Base-by-base conservation (phyloP, 2,329 filamentous ascomycete genomes). In the Emergomyces pasteurianus region DNA sequence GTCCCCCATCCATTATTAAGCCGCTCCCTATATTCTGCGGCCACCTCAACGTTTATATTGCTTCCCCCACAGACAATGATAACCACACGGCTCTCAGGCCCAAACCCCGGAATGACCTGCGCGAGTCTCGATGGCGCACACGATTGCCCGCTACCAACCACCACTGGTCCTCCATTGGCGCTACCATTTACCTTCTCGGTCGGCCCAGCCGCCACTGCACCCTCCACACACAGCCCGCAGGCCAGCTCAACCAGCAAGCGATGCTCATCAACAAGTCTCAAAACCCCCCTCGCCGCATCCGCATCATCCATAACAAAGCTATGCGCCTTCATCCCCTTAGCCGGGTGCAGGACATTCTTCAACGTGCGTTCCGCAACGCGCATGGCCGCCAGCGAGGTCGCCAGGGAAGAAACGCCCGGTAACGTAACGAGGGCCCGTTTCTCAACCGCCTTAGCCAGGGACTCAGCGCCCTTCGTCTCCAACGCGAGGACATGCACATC, bases 1-100 rank as follows among this genome's bases (percentile, higher is more conserved):
- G 46, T 10, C 21, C 50, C 69, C 75, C 75, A 77, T 21, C 74
- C 75, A 46, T 73, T 69, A 31, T 70, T 68, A 65, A 79, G 70
- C 64, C 71, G 70, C 65, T 79, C 74, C 64, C 78, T 77, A 71
- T 86, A 90, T 61, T 75, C 78, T 58, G 79, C 76, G 58, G 90
- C 74, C 69, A 86, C 80, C 42, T 82, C 80, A 62, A 87, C 71
- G 1, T 82, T 84, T 42, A 89, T 81, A 70, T 85, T 85, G 26
- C 81, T 86, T 4, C 88, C 89, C 52, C 92, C 92, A 69, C 92
- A 97, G 7, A 96, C 85, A 28, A 95, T 80, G 59, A 96, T 78
- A 1, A 96, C 90, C 6, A 96, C 82, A 65, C 89, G 89, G 71
- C 85, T 87, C 61, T 81, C 76, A 0, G 79, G 77, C 74, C 81